Evolutionary conservation across 2,329 filamentous ascomycete genomes (phyloP).

Genomic region (Penicillium verrucosum): DNA sequence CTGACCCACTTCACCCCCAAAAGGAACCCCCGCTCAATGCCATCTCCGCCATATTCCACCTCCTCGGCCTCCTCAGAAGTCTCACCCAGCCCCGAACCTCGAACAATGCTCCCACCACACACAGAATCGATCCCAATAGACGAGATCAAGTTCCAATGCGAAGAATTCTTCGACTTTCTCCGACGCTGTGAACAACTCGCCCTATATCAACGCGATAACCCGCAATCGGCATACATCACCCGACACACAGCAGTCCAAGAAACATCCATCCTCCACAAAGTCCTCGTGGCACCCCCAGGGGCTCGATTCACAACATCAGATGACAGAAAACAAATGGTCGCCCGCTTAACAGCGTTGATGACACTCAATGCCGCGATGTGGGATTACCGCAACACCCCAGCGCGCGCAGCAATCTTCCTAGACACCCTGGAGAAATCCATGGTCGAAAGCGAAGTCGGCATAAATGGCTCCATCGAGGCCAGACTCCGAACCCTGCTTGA

Average conservation of each 20-base stretch:
- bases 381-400: slow-evolving; percentile 37
- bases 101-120: background rate
- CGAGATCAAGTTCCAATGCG: slow-evolving; percentile 37
- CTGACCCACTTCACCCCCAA: background rate
- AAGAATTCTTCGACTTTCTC: slow-evolving; percentile 40
- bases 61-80: slow-evolving; percentile 14
- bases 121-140: slow-evolving; percentile 20
- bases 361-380: slow-evolving; percentile 41
- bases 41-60: slow-evolving; percentile 23
- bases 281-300: slow-evolving; percentile 34
- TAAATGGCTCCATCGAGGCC: slow-evolving; percentile 39
- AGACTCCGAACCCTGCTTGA: slow-evolving; percentile 39
- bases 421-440: slow-evolving; percentile 31
- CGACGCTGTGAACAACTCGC: slow-evolving; percentile 39
- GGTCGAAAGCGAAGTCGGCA: slow-evolving; percentile 35
- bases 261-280: slow-evolving; percentile 31
- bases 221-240: slow-evolving; percentile 14
- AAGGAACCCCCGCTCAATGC: slow-evolving; percentile 13
- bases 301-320: slow-evolving; percentile 35
- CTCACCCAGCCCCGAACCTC: slow-evolving; percentile 4
- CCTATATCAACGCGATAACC: slow-evolving; percentile 25
- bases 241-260: slow-evolving; percentile 30
- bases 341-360: slow-evolving; percentile 35
- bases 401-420: slow-evolving; percentile 34
- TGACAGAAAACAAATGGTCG: slow-evolving; percentile 40